Base-by-base conservation (phyloP, 192 early-diverging fungal genomes). In the Rhizophagus sp. region DNA sequence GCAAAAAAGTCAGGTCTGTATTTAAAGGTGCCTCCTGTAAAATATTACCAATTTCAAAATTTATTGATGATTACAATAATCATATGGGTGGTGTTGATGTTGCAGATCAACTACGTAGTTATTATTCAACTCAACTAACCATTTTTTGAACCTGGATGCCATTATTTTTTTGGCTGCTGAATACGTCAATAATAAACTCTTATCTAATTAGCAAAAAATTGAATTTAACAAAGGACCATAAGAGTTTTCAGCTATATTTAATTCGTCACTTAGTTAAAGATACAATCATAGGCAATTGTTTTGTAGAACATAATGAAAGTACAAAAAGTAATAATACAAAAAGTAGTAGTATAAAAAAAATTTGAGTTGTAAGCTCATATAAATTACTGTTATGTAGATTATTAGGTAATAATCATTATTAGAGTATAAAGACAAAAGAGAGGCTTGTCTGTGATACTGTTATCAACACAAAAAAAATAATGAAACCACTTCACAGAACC, bases 41-140 rank as follows among this genome's bases (percentile, higher is more conserved):
- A 30, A 30, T 30, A 0, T 30, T 30, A 30, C 27, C 27, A 30
- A 30, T 30, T 52, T 73, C 34, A 76, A 79, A 80, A 27, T 62
- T 75, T 2, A 64, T 84, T 27, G 39, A 81, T 36, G 73, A 84
- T 19, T 82, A 80, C 34, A 82, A 82, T 11, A 15, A 64, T 62
- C 3, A 84, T 62, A 84, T 84, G 62, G 73, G 66, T 1, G 81
- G 76, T 9, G 80, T 65, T 24, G 1, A 50, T 50, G 3, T 50
- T 3, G 11, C 49, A 1, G 27, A 30, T 30, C 27, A 30, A 30
- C 27, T 30, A 30, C 1, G 27, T 1, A 30, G 27, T 30, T 30
- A 30, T 27, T 57, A 57, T 57, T 57, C 2, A 57, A 57, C 2
- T 2, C 50, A 57, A 57, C 4, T 57, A 57, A 30, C 27, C 1